A percentile compares a stretch with the other conserved stretches of the same genome.
These are phyloP conservation scores for Pyrenophora graminea DNA, from an alignment of 2,329 filamentous ascomycete species.

Conservation along the genomic window DNA sequence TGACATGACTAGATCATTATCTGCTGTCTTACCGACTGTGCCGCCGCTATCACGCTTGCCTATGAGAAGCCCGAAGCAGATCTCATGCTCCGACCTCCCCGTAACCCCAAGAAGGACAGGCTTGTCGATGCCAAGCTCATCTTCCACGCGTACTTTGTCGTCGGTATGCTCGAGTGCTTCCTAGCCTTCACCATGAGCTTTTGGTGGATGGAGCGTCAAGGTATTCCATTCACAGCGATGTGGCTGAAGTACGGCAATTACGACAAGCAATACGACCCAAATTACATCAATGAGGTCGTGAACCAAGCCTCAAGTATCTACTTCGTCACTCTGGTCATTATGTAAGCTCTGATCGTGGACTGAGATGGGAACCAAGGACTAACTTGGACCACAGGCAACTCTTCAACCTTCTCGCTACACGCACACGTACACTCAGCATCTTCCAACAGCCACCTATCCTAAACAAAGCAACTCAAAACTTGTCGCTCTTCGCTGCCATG, in stretches of 20 bases:
- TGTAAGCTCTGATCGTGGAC: slow-evolving; percentile 54
- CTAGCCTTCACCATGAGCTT: slow-evolving; percentile 52
- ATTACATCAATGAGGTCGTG: slow-evolving; percentile 52
- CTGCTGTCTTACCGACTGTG: slow-evolving; percentile 74
- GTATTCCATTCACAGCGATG: slow-evolving; percentile 67
- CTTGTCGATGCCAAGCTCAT: slow-evolving; percentile 76
- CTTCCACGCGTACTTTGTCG: slow-evolving; percentile 71
- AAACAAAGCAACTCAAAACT: slow-evolving; percentile 69
- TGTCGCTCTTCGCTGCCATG: slow-evolving; percentile 72
- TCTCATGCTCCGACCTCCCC: slow-evolving; percentile 69
- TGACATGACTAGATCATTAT: slow-evolving; percentile 41
- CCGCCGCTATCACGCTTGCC: slow-evolving; percentile 66
- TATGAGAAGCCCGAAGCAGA: slow-evolving; percentile 79
- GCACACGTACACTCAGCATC: slow-evolving; percentile 64
- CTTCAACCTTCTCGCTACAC: slow-evolving; percentile 73
- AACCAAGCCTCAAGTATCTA: slow-evolving; percentile 74
- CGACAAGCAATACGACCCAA: slow-evolving; percentile 29
- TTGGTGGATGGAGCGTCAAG: slow-evolving; percentile 47
- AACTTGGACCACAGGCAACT: slow-evolving; percentile 59
- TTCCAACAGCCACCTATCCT: slow-evolving; percentile 72
- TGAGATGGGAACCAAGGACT: neutral
- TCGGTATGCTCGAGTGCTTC: slow-evolving; percentile 60
- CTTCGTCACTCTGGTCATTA: slow-evolving; percentile 79
- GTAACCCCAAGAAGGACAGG: slow-evolving; percentile 69
- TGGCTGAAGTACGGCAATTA: slow-evolving; percentile 61